A percentile compares a stretch with the other conserved stretches of the same genome.
Conservation (phyloP, 768 basidiomycete genomes). For the Suillus alpinus region DNA sequence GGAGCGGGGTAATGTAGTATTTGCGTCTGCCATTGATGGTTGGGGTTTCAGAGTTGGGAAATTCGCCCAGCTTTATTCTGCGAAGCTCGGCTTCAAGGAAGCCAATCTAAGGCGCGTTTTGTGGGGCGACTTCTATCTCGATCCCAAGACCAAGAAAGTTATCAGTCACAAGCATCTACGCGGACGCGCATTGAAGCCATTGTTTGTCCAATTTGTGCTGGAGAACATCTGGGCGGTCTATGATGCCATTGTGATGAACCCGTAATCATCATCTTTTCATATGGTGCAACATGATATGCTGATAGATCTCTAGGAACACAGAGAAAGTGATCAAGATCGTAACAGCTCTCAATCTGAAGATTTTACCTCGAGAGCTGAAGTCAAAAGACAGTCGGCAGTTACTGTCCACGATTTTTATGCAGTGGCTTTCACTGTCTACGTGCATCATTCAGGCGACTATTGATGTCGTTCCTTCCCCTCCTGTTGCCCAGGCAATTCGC, state of each 20-base stretch:
- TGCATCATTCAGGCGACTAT: slow-evolving; percentile 90
- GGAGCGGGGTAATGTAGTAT: slow-evolving; percentile 92
- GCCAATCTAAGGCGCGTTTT: slow-evolving; percentile 78
- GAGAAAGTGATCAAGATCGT: slow-evolving; percentile 91
- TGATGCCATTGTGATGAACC: slow-evolving; percentile 82
- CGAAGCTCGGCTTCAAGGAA: slow-evolving; percentile 90
- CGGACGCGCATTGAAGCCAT: slow-evolving; percentile 84
- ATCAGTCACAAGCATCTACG: slow-evolving; percentile 88
- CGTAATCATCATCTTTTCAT: slow-evolving; percentile 44
- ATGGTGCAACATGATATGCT: slow-evolving; percentile 11
- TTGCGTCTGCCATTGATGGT: slow-evolving; percentile 93
- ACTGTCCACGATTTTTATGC: slow-evolving; percentile 83
- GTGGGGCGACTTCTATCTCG: slow-evolving; percentile 97
- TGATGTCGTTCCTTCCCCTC: slow-evolving; percentile 90
- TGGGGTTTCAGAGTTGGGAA: slow-evolving; percentile 96
- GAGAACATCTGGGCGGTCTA: slow-evolving; percentile 99
- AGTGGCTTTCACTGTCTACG: slow-evolving; percentile 95
- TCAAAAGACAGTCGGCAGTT: slow-evolving; percentile 87
- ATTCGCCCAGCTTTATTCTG: slow-evolving; percentile 90
- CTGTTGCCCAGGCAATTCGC: slow-evolving; percentile 73
- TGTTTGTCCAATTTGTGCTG: slow-evolving; percentile 96
- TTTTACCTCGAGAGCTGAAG: slow-evolving; percentile 85
- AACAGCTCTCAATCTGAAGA: slow-evolving; percentile 73
- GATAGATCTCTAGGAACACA: slow-evolving; percentile 58
- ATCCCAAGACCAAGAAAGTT: slow-evolving; percentile 92